phyloP scores from a whole-genome alignment of 208 protist genomes.

The Endotrypanum monterogeii region DNA sequence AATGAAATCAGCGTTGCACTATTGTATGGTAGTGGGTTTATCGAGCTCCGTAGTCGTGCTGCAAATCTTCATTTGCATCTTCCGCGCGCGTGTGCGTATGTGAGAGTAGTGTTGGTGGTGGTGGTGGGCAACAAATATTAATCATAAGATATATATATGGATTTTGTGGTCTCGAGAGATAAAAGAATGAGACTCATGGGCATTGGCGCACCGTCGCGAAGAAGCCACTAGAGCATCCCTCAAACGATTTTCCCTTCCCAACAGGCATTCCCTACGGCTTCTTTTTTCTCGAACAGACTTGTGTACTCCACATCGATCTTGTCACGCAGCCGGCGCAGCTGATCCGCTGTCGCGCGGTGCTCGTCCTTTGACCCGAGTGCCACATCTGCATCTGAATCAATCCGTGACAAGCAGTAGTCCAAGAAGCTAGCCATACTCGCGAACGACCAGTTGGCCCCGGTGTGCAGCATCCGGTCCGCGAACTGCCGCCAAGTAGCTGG shows the following conservation, averaged over 20 bases:
- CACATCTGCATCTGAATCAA: neutral
- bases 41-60: too few species aligned
- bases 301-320: neutral
- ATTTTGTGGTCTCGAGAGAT: too few species aligned
- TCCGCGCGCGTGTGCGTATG: neutral
- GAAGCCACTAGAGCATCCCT: neutral
- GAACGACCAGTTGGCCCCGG: conserved; percentile 72
- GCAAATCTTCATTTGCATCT: neutral
- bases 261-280: neutral
- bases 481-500: conserved; percentile 36
- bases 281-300: conserved; percentile 4
- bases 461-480: conserved; percentile 58
- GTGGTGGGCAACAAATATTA: neutral
- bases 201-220: neutral
- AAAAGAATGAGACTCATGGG: neutral
- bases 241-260: neutral
- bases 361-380: conserved; percentile 7
- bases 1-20: neutral
- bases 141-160: too few species aligned
- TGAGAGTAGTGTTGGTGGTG: conserved; percentile 2
- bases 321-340: neutral
- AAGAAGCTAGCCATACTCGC: conserved; percentile 52
- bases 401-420: conserved; percentile 17
- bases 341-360: neutral
- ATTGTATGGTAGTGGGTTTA: too few species aligned